Base-by-base conservation (phyloP, 805 yeast genomes). In the Candida bentonensis region DNA sequence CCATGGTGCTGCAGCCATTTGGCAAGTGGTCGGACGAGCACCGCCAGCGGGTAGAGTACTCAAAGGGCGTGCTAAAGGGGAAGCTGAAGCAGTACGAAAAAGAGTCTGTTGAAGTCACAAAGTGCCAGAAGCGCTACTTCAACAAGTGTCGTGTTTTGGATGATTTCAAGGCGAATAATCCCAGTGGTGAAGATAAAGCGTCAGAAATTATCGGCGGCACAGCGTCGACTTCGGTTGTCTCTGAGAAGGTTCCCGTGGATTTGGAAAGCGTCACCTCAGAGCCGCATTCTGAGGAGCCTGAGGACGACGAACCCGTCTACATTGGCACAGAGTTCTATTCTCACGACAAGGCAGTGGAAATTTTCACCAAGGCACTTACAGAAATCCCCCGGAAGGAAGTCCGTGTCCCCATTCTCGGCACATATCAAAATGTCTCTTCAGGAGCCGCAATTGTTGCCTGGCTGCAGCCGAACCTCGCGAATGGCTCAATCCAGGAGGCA, bases 131-230 rank as follows among this genome's bases (percentile, higher is more conserved):
- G 59, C 72, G 71, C 46, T 85, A 85, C 59, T 83, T 81, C 68
- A 82, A 78, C 61, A 81, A 79, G 56, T 83, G 92, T 59, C 66
- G 94, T 43, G 64, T 76, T 47, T 66, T 82, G 44, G 94, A 84
- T 58, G 84, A 80, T 45, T 70, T 75, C 54, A 74, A 69, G 51
- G 61, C 70, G 1, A 68, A 68, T 13, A 25, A 25, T 25, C 27
- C 27, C 39, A 66, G 66, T 45, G 56, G 67, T 11, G 75, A 68
- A 21, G 76, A 71, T 7, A 72, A 69, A 43, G 53, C 48, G 43
- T 51, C 23, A 57, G 56, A 44, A 39, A 44, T 23, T 36, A 47
- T 22, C 34, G 47, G 26, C 40, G 25, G 40, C 39, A 22, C 39
- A 11, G 13, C 42, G n/a, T 23, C 26, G 21, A 45, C 44, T 27